Conservation (phyloP, 148 eudicot genomes). For the Rheum nobile region DNA sequence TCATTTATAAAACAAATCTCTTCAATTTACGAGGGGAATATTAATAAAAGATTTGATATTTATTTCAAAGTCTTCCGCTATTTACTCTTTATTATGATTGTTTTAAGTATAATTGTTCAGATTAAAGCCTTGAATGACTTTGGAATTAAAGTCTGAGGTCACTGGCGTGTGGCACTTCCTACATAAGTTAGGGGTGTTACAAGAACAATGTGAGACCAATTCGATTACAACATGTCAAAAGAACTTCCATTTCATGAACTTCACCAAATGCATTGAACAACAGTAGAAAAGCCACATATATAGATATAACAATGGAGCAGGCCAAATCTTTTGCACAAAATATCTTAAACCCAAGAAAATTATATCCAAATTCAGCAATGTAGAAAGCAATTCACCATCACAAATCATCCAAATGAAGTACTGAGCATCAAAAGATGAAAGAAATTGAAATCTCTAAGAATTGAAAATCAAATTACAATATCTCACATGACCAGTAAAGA, state of each 20-base stretch:
- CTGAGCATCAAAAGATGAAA: background rate
- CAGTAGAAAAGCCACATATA: background rate
- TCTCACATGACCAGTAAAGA: conserved; percentile 72
- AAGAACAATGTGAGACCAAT: background rate
- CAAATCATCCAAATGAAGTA: background rate
- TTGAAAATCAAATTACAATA: background rate
- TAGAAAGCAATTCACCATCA: background rate
- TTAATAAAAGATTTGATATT: too few relatives aligned
- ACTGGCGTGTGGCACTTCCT: too few relatives aligned
- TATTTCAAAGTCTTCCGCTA: too few relatives aligned
- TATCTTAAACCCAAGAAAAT: background rate
- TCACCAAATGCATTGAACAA: background rate
- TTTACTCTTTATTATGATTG: too few relatives aligned
- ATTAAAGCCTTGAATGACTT: too few relatives aligned
- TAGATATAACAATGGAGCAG: background rate
- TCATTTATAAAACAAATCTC: too few relatives aligned
- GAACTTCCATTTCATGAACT: background rate
- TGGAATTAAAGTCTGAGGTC: too few relatives aligned
- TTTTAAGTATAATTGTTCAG: too few relatives aligned
- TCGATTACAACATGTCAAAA: background rate
- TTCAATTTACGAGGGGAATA: too few relatives aligned
- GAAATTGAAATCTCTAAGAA: background rate
- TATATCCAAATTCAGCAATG: conserved; percentile 11
- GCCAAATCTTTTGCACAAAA: background rate
- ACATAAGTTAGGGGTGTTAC: too few relatives aligned